Evolutionary conservation across 2,329 filamentous ascomycete species (phyloP).

Genomic region (Fusarium cicatricum): DNA sequence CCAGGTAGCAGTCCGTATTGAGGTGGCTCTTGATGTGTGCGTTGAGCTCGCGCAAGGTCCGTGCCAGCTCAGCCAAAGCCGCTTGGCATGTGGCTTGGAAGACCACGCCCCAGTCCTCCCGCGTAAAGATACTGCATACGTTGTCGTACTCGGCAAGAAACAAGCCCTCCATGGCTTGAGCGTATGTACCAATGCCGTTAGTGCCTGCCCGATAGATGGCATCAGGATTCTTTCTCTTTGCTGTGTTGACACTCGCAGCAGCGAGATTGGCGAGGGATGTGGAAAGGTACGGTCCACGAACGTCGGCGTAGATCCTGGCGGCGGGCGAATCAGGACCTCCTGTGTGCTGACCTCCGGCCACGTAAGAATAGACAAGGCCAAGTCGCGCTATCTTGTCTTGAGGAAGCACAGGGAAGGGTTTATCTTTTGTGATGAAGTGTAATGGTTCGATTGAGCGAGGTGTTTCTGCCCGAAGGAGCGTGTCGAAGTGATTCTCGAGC

Average conservation of each 20-base stretch:
- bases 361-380: conserved; percentile 79
- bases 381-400: conserved; percentile 80
- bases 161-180: conserved; percentile 84
- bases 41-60: conserved; percentile 89
- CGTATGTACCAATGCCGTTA: conserved; percentile 91
- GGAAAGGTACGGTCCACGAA: conserved; percentile 87
- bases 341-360: conserved; percentile 67
- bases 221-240: conserved; percentile 82
- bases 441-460: conserved; percentile 85
- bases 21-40: conserved; percentile 87
- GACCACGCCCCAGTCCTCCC: conserved; percentile 83
- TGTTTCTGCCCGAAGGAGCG: conserved; percentile 77
- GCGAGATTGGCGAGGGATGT: conserved; percentile 85
- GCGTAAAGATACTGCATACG: conserved; percentile 84
- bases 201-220: conserved; percentile 87
- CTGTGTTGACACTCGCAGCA: conserved; percentile 82
- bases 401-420: conserved; percentile 81
- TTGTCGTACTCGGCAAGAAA: conserved; percentile 91
- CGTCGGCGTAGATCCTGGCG: conserved; percentile 84
- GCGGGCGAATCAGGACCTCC: conserved; percentile 70
- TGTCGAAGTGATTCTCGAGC: conserved; percentile 84
- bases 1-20: conserved; percentile 90
- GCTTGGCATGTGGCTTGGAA: conserved; percentile 81
- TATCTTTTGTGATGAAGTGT: conserved; percentile 90
- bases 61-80: conserved; percentile 81